Conservation (phyloP, 352 stramenopile genomes). For the Globisporangium cederbergense region DNA sequence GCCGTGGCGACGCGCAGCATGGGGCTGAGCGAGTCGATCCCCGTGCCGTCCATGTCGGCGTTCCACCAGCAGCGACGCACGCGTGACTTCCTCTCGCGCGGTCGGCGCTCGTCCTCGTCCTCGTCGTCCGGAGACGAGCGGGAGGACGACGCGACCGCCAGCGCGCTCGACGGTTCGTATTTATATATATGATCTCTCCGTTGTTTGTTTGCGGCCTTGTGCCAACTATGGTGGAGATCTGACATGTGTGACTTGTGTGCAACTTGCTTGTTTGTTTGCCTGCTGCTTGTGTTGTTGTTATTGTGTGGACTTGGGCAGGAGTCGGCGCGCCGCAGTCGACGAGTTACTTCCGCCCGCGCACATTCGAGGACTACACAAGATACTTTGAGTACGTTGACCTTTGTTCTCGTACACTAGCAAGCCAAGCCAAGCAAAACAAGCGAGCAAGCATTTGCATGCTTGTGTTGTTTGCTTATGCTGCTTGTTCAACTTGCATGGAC, state of each 20-base stretch:
- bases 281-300: conserved; percentile 3
- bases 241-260: neutral
- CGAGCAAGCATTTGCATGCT: neutral
- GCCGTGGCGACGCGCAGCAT: neutral
- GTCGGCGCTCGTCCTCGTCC: conserved; percentile 20
- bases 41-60: conserved; percentile 20
- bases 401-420: neutral
- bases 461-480: neutral
- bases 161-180: conserved; percentile 3
- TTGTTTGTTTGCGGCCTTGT: too few relatives aligned
- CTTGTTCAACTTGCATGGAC: neutral
- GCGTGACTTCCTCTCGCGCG: conserved; percentile 18
- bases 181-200: neutral
- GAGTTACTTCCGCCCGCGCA: conserved; percentile 61
- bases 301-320: conserved; percentile 1
- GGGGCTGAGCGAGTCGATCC: conserved; percentile 18
- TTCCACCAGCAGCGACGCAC: conserved; percentile 14
- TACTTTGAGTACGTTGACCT: conserved; percentile 49
- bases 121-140: conserved; percentile 16
- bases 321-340: conserved; percentile 34
- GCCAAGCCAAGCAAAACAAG: neutral
- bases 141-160: conserved; percentile 9
- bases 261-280: neutral
- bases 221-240: neutral
- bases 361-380: conserved; percentile 55